These are phyloP conservation scores for Penicillium cataractarum DNA, from an alignment of 495 filamentous ascomycete genomes.

Conservation along the genomic window DNA sequence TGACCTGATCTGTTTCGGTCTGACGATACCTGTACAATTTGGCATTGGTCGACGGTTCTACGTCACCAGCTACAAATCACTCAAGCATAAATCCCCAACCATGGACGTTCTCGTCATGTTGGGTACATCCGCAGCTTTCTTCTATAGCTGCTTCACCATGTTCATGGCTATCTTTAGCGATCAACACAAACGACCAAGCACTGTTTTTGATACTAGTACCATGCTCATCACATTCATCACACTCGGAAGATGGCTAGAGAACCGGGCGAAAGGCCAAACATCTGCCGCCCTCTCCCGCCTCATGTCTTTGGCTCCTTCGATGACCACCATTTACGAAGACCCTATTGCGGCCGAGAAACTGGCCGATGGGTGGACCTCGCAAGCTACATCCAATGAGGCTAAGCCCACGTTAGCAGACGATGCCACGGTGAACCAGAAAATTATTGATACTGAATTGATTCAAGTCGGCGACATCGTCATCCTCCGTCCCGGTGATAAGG, in stretches of 20 bases:
- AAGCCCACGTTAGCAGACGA: constrained; percentile 52
- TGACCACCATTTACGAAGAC: constrained; percentile 98
- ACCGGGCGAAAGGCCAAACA: constrained; percentile 94
- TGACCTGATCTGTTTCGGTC: constrained; percentile 76
- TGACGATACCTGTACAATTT: constrained; percentile 95
- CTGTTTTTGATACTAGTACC: constrained; percentile 95
- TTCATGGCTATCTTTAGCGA: constrained; percentile 68
- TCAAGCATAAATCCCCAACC: constrained; percentile 87
- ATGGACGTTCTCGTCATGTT: constrained; percentile 98
- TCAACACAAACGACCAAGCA: constrained; percentile 77
- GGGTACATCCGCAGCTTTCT: constrained; percentile 96
- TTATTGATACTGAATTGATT: constrained; percentile 92
- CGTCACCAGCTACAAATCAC: constrained; percentile 81
- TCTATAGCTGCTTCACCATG: constrained; percentile 94
- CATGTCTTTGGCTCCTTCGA: constrained; percentile 94
- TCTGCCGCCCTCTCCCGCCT: constrained; percentile 92
- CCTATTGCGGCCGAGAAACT: constrained; percentile 91
- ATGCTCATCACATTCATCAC: constrained; percentile 99
- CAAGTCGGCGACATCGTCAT: constrained; percentile 94
- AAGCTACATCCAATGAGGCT: constrained; percentile 34
- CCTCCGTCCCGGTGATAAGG: constrained; percentile 92
- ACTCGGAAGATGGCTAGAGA: constrained; percentile 90
- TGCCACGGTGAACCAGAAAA: constrained; percentile 69
- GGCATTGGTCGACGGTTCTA: constrained; percentile 95
- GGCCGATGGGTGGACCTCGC: constrained; percentile 71